Percentiles rank a stretch among this genome's conserved stretches.
Conservation (phyloP, 192 early-diverging fungal genomes). For the Backusella westeae region DNA sequence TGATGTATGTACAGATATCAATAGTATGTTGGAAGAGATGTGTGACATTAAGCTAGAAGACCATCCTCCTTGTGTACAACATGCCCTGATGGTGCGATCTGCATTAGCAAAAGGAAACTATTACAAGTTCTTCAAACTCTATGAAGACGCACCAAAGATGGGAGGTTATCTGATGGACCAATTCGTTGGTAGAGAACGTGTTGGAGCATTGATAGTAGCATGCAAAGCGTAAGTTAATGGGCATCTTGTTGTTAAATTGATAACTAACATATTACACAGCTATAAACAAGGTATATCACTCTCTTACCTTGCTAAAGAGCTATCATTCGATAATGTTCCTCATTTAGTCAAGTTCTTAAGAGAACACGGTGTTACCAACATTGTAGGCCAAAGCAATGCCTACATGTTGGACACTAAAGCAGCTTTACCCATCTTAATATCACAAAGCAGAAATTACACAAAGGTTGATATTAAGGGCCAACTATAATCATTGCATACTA, state of each 20-base stretch:
- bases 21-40: slow-evolving; percentile 69
- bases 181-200: slow-evolving; percentile 85
- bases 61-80: slow-evolving; percentile 64
- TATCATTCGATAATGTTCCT: background rate
- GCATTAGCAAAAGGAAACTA: slow-evolving; percentile 84
- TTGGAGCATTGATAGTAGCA: slow-evolving; percentile 71
- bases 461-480: slow-evolving; percentile 78
- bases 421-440: slow-evolving; percentile 49
- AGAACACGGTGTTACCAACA: slow-evolving; percentile 25
- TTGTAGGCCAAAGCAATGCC: slow-evolving; percentile 19
- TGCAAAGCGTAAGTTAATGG: slow-evolving; percentile 64
- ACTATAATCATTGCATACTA: slow-evolving; percentile 38
- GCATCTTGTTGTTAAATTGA: no score
- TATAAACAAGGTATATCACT: slow-evolving; percentile 15
- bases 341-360: slow-evolving; percentile 52
- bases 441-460: slow-evolving; percentile 55
- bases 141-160: slow-evolving; percentile 81
- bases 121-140: slow-evolving; percentile 80
- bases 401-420: slow-evolving; percentile 54
- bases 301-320: background rate
- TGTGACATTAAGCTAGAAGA: slow-evolving; percentile 34
- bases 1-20: slow-evolving; percentile 59
- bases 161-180: slow-evolving; percentile 88
- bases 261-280: background rate
- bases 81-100: slow-evolving; percentile 82